These are phyloP conservation scores for Clonostachys solani DNA, from an alignment of 2,329 filamentous ascomycete species.

Conservation along the genomic window DNA sequence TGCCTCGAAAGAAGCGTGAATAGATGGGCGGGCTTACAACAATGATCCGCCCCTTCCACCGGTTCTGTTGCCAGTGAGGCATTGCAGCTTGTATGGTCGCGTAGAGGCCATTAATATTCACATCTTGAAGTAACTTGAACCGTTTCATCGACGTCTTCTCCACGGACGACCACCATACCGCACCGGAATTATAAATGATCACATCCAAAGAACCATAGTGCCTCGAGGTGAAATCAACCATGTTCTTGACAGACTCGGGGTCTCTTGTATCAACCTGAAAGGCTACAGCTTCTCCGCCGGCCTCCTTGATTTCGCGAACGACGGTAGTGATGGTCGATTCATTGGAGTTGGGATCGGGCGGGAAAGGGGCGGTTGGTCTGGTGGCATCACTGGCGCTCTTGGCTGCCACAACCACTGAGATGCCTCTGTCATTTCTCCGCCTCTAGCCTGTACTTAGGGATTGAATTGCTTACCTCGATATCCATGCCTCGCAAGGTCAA, in stretches of 20 bases:
- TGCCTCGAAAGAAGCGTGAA: constrained; percentile 77
- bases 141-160: constrained; percentile 68
- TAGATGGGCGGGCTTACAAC: constrained; percentile 85
- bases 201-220: constrained; percentile 64
- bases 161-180: constrained; percentile 79
- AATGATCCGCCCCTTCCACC: constrained; percentile 54
- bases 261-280: constrained; percentile 69
- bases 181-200: constrained; percentile 77
- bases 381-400: constrained; percentile 67
- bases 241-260: constrained; percentile 51
- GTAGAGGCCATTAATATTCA: constrained; percentile 75
- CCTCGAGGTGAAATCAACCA: constrained; percentile 52
- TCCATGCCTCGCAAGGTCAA: constrained; percentile 67
- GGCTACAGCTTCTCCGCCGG: constrained; percentile 60
- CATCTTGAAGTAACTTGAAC: constrained; percentile 70
- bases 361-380: constrained; percentile 51
- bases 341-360: constrained; percentile 71
- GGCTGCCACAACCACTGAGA: constrained; percentile 67
- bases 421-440: no score
- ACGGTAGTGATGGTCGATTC: constrained; percentile 78
- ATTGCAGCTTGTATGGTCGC: constrained; percentile 65
- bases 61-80: constrained; percentile 53
- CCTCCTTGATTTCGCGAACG: constrained; percentile 63
- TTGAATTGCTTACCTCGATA: constrained; percentile 54
- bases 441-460: no score